Evolutionary conservation across 2,329 filamentous ascomycete genomes (phyloP).

Genomic region (Ceratocystis smalleyi): DNA sequence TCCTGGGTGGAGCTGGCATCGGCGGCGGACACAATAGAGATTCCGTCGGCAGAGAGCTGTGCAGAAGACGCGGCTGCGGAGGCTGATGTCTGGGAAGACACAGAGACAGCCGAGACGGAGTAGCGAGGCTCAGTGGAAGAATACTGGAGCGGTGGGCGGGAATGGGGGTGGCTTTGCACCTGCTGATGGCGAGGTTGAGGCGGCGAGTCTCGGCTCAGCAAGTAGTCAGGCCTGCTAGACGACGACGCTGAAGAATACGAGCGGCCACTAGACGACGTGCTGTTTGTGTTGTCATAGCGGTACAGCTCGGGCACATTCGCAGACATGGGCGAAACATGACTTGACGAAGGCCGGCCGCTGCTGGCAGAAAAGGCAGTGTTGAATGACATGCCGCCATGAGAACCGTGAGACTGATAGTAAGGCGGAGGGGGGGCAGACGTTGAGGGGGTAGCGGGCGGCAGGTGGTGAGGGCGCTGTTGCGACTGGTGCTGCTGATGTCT

Average conservation of each 20-base stretch:
- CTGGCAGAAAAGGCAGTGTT: background rate
- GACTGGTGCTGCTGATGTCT: background rate
- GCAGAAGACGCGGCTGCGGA: background rate
- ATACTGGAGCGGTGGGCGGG: background rate
- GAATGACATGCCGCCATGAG: background rate
- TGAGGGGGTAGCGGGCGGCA: background rate
- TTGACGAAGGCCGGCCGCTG: background rate
- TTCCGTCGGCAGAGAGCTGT: background rate
- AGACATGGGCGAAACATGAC: slow-evolving; percentile 5
- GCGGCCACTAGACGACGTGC: background rate
- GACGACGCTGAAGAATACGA: background rate
- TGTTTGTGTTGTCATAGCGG: background rate
- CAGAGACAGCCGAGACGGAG: background rate
- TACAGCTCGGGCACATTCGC: background rate
- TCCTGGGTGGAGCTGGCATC: slow-evolving; percentile 36
- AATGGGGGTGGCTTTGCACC: background rate
- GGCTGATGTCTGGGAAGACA: background rate
- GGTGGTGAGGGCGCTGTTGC: background rate
- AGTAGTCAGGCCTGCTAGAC: background rate
- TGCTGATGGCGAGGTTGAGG: background rate
- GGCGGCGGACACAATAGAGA: background rate
- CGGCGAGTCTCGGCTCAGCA: background rate
- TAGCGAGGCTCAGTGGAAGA: background rate
- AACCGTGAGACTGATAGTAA: background rate
- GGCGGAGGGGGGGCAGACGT: background rate